These are phyloP conservation scores for Fusarium xyrophilum DNA, from an alignment of 2,329 filamentous ascomycete species.

Conservation along the genomic window DNA sequence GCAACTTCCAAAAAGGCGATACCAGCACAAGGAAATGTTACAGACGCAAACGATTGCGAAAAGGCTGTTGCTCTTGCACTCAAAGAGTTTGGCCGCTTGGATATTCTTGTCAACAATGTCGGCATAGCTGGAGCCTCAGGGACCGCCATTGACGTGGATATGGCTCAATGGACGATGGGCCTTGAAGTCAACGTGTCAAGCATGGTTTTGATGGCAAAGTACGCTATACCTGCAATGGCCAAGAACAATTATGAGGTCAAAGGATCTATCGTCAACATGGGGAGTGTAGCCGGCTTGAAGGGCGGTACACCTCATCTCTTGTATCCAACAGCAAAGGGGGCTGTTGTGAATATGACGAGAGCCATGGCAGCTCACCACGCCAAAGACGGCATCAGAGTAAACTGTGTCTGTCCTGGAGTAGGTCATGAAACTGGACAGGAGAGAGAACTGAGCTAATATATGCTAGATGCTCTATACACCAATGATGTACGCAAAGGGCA, in stretches of 20 bases:
- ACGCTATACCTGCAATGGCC: constrained; percentile 65
- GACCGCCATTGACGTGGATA: constrained; percentile 66
- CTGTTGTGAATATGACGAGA: constrained; percentile 59
- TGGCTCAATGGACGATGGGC: constrained; percentile 62
- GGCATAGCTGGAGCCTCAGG: constrained; percentile 66
- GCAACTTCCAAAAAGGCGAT: constrained; percentile 50
- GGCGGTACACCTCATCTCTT: constrained; percentile 55
- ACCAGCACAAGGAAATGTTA: constrained; percentile 62
- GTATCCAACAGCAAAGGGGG: constrained; percentile 57
- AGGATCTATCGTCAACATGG: constrained; percentile 68
- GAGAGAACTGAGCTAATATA: neutral
- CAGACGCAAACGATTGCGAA: constrained; percentile 58
- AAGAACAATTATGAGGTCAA: constrained; percentile 56
- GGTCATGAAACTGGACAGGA: fast-evolving
- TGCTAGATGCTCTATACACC: constrained; percentile 55
- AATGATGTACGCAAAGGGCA: constrained; percentile 53
- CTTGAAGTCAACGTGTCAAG: constrained; percentile 69
- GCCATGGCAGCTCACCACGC: constrained; percentile 60
- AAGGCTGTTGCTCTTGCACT: constrained; percentile 51
- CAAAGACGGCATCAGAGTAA: constrained; percentile 54
- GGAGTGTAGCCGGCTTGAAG: constrained; percentile 63
- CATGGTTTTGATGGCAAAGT: constrained; percentile 71
- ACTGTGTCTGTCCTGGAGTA: constrained; percentile 56
- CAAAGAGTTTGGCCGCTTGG: constrained; percentile 60
- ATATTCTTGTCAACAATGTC: constrained; percentile 71